Evolutionary conservation across 495 filamentous ascomycete genomes (phyloP).

Genomic region (Penicillium goetzii): DNA sequence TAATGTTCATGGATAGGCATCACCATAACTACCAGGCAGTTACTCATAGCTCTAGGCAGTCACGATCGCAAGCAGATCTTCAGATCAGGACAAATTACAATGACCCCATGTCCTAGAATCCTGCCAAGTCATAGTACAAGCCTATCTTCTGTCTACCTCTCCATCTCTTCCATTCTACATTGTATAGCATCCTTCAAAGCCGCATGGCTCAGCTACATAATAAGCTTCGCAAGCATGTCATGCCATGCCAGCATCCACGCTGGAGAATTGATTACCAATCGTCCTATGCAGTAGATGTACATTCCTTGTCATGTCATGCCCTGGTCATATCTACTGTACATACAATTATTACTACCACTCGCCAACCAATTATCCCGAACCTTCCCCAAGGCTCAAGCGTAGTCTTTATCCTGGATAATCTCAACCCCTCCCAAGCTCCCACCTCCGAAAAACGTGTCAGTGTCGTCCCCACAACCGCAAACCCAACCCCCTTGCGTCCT

Average conservation of each 20-base stretch:
- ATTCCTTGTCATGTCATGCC: neutral
- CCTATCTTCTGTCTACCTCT: neutral
- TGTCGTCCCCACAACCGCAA: too few relatives aligned
- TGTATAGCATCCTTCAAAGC: neutral
- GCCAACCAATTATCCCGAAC: neutral
- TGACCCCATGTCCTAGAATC: neutral
- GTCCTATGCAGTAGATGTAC: neutral
- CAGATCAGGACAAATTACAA: neutral
- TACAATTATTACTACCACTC: neutral
- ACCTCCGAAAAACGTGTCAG: neutral
- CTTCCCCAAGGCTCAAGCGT: neutral
- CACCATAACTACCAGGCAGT: neutral
- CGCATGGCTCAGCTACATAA: conserved; percentile 13
- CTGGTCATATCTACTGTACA: neutral
- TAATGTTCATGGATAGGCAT: neutral
- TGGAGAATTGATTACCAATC: conserved; percentile 6
- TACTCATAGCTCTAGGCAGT: neutral
- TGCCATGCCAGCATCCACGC: conserved; percentile 7
- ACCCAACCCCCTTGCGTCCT: conserved; percentile 30
- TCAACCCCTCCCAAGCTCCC: neutral
- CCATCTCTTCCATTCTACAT: neutral
- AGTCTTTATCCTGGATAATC: neutral
- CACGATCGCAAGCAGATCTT: conserved; percentile 14
- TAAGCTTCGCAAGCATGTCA: conserved; percentile 25
- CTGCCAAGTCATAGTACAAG: neutral